These are phyloP conservation scores for Rhipidocladum racemiflorum DNA, from an alignment of 176 grass and related monocot species.

Conservation along the genomic window DNA sequence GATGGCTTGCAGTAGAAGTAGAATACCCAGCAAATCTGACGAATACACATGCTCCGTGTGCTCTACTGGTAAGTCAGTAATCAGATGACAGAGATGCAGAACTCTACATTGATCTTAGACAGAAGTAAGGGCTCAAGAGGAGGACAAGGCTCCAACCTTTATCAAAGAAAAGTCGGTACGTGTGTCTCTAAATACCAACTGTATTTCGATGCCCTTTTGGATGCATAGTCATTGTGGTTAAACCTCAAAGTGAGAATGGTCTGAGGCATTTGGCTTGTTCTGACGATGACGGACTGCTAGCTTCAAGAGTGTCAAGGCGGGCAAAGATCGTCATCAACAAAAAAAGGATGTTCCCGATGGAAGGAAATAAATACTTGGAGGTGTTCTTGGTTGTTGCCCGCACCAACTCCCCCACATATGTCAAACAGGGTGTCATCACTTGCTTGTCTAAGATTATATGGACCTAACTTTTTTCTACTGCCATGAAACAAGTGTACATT, in stretches of 20 bases:
- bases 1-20: not conserved
- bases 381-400: slow-evolving; percentile 56
- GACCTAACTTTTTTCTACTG: slow-evolving; percentile 24
- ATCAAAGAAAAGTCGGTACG: slow-evolving; percentile 26
- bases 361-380: slow-evolving; percentile 28
- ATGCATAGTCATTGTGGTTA: slow-evolving; percentile 30
- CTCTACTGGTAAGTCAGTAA: not conserved
- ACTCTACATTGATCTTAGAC: not conserved
- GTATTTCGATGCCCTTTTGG: slow-evolving; percentile 24
- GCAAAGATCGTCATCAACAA: slow-evolving; percentile 44
- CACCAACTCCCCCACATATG: slow-evolving; percentile 52
- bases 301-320: slow-evolving; percentile 38
- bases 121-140: slow-evolving; percentile 7
- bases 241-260: slow-evolving; percentile 48
- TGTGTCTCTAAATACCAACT: slow-evolving; percentile 41
- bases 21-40: not conserved
- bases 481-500: slow-evolving; percentile 6
- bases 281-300: slow-evolving; percentile 24
- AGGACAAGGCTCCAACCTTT: slow-evolving; percentile 28
- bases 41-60: not conserved
- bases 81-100: not conserved
- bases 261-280: slow-evolving; percentile 32
- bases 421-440: slow-evolving; percentile 48
- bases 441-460: slow-evolving; percentile 28
- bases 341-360: slow-evolving; percentile 29